Conservation (phyloP, 192 early-diverging fungal species). For the Geranomyces variabilis region DNA sequence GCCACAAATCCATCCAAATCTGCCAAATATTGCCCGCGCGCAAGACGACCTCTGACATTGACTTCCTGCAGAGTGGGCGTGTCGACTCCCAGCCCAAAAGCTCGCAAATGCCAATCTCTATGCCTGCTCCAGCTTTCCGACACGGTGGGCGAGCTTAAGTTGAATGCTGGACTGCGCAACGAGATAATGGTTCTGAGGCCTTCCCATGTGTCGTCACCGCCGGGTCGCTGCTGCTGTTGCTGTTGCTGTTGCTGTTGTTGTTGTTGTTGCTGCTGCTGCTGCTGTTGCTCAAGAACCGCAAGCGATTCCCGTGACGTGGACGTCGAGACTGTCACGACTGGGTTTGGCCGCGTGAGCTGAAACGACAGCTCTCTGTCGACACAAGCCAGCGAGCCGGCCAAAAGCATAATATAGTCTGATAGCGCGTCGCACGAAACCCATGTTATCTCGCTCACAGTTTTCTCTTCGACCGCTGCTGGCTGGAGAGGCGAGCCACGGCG, state of each 20-base stretch:
- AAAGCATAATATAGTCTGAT: slow-evolving; percentile 4
- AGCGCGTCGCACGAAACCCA: slow-evolving; percentile 15
- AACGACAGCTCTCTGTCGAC: slow-evolving; percentile 12
- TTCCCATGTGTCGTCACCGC: background rate
- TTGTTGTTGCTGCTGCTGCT: too few species aligned
- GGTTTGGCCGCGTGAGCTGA: slow-evolving; percentile 2
- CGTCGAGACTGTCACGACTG: background rate
- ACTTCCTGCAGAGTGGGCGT: slow-evolving; percentile 18
- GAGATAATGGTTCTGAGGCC: background rate
- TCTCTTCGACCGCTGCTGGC: background rate
- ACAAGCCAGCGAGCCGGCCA: slow-evolving; percentile 13
- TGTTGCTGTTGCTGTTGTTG: too few species aligned
- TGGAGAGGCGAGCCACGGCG: background rate
- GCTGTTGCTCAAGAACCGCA: too few species aligned
- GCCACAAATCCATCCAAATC: slow-evolving; percentile 17
- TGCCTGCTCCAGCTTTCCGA: slow-evolving; percentile 14
- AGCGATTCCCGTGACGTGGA: background rate
- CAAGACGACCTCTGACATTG: slow-evolving; percentile 17
- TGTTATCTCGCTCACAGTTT: slow-evolving; percentile 12
- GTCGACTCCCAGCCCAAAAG: slow-evolving; percentile 8
- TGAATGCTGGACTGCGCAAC: background rate
- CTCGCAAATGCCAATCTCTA: slow-evolving; percentile 20
- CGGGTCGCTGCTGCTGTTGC: too few species aligned
- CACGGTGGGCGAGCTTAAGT: background rate
- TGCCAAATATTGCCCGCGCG: slow-evolving; percentile 14